A percentile compares a stretch with the other conserved stretches of the same genome.
Conservation (phyloP, 2,329 filamentous ascomycete genomes). For the Fusarium chaquense region DNA sequence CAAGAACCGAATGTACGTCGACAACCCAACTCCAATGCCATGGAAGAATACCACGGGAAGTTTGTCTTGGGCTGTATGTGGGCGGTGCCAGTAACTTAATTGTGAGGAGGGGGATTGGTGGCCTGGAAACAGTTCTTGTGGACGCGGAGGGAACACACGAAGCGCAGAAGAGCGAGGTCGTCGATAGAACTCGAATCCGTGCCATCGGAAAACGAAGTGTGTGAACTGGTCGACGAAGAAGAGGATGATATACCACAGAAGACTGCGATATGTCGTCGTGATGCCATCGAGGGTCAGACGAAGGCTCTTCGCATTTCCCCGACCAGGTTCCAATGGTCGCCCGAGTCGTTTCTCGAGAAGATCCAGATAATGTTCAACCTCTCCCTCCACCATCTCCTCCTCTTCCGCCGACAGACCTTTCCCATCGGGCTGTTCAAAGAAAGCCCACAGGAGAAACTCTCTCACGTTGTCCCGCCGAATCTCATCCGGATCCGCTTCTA, state of each 20-base stretch:
- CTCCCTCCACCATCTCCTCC: conserved; percentile 52
- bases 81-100: conserved; percentile 74
- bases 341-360: conserved; percentile 67
- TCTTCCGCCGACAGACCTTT: conserved; percentile 31
- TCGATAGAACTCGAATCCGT: conserved; percentile 66
- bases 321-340: conserved; percentile 63
- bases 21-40: conserved; percentile 76
- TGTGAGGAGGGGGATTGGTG: conserved; percentile 61
- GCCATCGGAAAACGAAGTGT: conserved; percentile 58
- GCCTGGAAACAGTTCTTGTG: conserved; percentile 60
- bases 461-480: conserved; percentile 75
- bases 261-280: conserved; percentile 69
- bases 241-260: conserved; percentile 73
- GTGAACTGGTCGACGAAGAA: conserved; percentile 66
- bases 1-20: conserved; percentile 71
- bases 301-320: conserved; percentile 67
- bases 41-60: conserved; percentile 76
- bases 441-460: conserved; percentile 76
- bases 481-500: conserved; percentile 67
- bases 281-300: conserved; percentile 75
- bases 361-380: conserved; percentile 62
- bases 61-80: conserved; percentile 63
- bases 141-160: conserved; percentile 69
- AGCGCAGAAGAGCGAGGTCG: conserved; percentile 44
- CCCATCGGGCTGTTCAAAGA: conserved; percentile 64